phyloP scores from a whole-genome alignment of 148 eudicot genomes.

The Amaranthus cruentus region DNA sequence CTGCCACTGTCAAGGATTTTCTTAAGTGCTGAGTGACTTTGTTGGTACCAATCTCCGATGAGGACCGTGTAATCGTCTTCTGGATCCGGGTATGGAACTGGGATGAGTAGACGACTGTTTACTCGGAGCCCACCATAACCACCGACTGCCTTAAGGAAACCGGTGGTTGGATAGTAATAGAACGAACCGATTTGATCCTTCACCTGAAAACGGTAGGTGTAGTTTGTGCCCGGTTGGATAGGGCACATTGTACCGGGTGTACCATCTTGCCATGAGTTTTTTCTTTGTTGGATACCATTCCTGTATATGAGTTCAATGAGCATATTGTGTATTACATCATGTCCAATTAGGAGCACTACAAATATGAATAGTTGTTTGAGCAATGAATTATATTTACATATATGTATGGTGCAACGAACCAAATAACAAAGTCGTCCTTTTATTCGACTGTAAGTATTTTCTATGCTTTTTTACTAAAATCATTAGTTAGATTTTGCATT shows the following conservation, averaged over 20 bases:
- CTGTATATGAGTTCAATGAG: background rate
- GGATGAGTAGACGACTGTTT: constrained; percentile 54
- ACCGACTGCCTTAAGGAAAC: constrained; percentile 43
- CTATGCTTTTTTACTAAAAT: too few species aligned
- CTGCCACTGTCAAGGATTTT: constrained; percentile 38
- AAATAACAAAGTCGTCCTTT: too few species aligned
- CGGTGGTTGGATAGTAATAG: constrained; percentile 49
- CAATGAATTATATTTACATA: too few species aligned
- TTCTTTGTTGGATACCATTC: constrained; percentile 56
- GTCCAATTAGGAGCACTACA: too few species aligned
- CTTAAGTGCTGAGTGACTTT: constrained; percentile 40
- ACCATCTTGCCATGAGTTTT: constrained; percentile 65
- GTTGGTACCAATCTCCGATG: constrained; percentile 55
- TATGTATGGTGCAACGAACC: too few species aligned
- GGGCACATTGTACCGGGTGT: constrained; percentile 66
- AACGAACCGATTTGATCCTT: constrained; percentile 62
- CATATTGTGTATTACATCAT: too few species aligned
- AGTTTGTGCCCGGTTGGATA: constrained; percentile 50
- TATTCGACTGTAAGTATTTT: too few species aligned
- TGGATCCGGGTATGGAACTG: constrained; percentile 47
- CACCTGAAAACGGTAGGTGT: constrained; percentile 51
- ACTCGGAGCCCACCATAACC: constrained; percentile 44
- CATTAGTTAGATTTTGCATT: too few species aligned
- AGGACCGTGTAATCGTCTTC: constrained; percentile 48
- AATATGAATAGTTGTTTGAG: too few species aligned